A percentile compares a stretch with the other conserved stretches of the same genome.
These are phyloP conservation scores for Aspergillus calidoustus DNA, from an alignment of 2,329 filamentous ascomycete genomes.

Conservation along the genomic window DNA sequence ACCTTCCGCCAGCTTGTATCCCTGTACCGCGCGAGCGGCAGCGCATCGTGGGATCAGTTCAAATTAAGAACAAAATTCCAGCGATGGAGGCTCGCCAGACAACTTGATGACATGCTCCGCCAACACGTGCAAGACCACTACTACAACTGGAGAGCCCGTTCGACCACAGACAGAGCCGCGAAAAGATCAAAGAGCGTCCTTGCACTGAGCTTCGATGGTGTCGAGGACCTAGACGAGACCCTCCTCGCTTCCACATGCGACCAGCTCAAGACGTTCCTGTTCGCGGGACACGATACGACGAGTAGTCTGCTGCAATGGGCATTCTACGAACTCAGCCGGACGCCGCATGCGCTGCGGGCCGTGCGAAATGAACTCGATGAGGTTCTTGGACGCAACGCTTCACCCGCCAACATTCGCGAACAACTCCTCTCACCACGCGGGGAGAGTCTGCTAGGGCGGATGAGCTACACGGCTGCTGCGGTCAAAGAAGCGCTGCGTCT, in stretches of 20 bases:
- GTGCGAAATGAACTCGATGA: constrained; percentile 58
- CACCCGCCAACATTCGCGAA: constrained; percentile 33
- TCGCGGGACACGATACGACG: constrained; percentile 33
- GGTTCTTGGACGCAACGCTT: constrained; percentile 50
- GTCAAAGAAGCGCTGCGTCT: constrained; percentile 61
- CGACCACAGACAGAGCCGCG: too few species aligned
- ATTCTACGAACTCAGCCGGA: constrained; percentile 28
- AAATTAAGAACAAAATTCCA: too few species aligned
- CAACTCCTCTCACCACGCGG: constrained; percentile 42
- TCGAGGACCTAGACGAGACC: not conserved
- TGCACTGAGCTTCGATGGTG: constrained; percentile 17
- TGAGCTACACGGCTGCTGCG: constrained; percentile 58
- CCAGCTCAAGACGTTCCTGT: constrained; percentile 36
- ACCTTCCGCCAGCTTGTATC: too few species aligned
- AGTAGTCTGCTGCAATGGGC: constrained; percentile 26
- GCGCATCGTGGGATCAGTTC: too few species aligned
- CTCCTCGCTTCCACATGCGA: constrained; percentile 26
- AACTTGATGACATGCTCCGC: too few species aligned
- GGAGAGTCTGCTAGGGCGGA: constrained; percentile 48
- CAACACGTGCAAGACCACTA: too few species aligned
- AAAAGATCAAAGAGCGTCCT: too few species aligned
- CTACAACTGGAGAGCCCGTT: too few species aligned
- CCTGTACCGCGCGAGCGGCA: too few species aligned
- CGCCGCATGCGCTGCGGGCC: constrained; percentile 33
- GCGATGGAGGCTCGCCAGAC: too few species aligned